phyloP scores from a whole-genome alignment of 257 asterid species.

The Penstemon newberryi region DNA sequence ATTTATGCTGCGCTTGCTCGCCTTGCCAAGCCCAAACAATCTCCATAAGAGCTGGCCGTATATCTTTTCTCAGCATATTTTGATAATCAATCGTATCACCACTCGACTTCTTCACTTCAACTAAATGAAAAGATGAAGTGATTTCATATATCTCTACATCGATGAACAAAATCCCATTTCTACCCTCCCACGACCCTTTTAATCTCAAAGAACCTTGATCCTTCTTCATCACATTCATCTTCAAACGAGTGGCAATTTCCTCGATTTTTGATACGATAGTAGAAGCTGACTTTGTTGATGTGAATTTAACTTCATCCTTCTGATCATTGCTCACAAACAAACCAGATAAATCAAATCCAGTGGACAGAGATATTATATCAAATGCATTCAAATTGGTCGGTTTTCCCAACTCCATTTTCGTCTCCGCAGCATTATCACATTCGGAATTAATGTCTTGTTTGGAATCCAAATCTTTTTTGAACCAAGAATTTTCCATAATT shows the following conservation, averaged over 20 bases:
- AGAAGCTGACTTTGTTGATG: constrained; percentile 30
- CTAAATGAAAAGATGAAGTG: constrained; percentile 40
- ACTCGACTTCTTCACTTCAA: constrained; percentile 44
- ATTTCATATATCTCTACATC: constrained; percentile 45
- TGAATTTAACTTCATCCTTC: constrained; percentile 49
- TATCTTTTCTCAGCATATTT: constrained; percentile 30
- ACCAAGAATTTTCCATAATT: constrained; percentile 24
- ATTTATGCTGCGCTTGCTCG: constrained; percentile 28
- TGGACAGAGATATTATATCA: constrained; percentile 49
- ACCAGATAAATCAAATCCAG: constrained; percentile 54
- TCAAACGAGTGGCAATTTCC: constrained; percentile 35
- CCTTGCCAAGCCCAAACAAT: constrained; percentile 62
- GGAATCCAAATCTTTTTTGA: not conserved
- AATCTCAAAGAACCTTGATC: constrained; percentile 36
- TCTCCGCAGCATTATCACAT: not conserved
- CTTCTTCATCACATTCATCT: constrained; percentile 36
- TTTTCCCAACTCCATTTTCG: constrained; percentile 29
- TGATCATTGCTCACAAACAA: constrained; percentile 40
- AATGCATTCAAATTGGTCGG: constrained; percentile 44
- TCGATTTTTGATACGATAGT: constrained; percentile 41
- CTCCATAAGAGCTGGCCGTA: constrained; percentile 39
- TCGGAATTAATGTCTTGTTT: not conserved
- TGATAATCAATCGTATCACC: constrained; percentile 46
- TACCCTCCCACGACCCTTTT: constrained; percentile 30
- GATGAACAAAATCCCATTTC: constrained; percentile 31